phyloP scores from a whole-genome alignment of 192 early-diverging fungal genomes.

The Backusella macrospora region DNA sequence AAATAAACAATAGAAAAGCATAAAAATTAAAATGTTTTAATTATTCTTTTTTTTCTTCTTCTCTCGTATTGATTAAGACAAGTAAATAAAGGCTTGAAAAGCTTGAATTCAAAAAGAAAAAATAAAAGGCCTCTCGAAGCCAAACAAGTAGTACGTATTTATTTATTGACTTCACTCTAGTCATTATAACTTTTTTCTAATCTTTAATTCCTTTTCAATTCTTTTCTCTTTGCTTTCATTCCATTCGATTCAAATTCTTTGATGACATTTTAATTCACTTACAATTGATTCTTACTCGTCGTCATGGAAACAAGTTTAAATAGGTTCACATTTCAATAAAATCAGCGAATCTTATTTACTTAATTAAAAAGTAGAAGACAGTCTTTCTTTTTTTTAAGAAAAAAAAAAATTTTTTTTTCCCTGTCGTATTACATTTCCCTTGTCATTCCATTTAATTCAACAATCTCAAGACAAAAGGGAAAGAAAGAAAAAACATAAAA shows the following conservation, averaged over 20 bases:
- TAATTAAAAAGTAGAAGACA: not conserved
- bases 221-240: not conserved
- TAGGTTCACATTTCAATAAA: not conserved
- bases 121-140: not conserved
- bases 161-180: too few species aligned
- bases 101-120: not conserved
- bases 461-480: not conserved
- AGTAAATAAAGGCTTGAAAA: not conserved
- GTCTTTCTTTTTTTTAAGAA: not conserved
- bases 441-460: not conserved
- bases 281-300: too few species aligned
- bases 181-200: not conserved
- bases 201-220: not conserved
- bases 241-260: too few species aligned
- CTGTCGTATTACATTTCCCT: not conserved
- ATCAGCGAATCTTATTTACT: not conserved
- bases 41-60: not conserved
- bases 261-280: too few species aligned
- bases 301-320: not conserved
- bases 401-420: not conserved
- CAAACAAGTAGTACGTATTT: not conserved
- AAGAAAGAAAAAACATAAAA: not conserved
- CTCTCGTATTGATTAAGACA: not conserved
- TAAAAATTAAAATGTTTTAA: not conserved
- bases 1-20: not conserved